Evolutionary conservation across 768 basidiomycete species (phyloP).

Genomic region (Kwoniella europaea): DNA sequence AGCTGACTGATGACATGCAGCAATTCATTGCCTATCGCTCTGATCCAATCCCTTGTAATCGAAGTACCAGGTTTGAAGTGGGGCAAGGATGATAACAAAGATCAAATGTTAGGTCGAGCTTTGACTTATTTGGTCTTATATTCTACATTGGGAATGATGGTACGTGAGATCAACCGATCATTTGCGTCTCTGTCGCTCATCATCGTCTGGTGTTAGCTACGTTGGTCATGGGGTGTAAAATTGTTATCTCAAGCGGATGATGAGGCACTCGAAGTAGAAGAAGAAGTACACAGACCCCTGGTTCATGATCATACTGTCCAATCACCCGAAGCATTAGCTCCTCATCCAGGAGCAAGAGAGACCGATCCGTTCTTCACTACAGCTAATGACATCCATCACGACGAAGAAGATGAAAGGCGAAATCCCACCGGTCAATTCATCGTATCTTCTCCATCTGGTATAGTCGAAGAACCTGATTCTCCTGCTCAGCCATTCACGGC

Average conservation of each 20-base stretch:
- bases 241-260: constrained; percentile 76
- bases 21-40: constrained; percentile 90
- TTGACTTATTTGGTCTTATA: constrained; percentile 69
- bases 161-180: constrained; percentile 59
- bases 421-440: constrained; percentile 27
- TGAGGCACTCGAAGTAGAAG: constrained; percentile 49
- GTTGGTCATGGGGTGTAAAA: constrained; percentile 92
- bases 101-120: constrained; percentile 84
- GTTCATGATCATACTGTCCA: constrained; percentile 29
- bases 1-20: constrained; percentile 68
- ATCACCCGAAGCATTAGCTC: constrained; percentile 46
- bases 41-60: constrained; percentile 79
- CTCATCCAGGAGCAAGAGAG: constrained; percentile 49
- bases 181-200: constrained; percentile 3
- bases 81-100: constrained; percentile 76
- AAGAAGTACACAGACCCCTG: constrained; percentile 7
- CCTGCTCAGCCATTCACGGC: constrained; percentile 28
- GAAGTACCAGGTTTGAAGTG: constrained; percentile 83
- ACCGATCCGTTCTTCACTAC: constrained; percentile 55
- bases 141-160: constrained; percentile 94
- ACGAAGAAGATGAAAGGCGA: constrained; percentile 40
- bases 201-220: constrained; percentile 63
- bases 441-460: background rate
- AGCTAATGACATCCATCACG: constrained; percentile 29
- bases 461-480: constrained; percentile 18